A percentile compares a stretch with the other conserved stretches of the same genome.
Evolutionary conservation across 2,329 filamentous ascomycete species (phyloP).

Genomic region (Sporothrix phasma): DNA sequence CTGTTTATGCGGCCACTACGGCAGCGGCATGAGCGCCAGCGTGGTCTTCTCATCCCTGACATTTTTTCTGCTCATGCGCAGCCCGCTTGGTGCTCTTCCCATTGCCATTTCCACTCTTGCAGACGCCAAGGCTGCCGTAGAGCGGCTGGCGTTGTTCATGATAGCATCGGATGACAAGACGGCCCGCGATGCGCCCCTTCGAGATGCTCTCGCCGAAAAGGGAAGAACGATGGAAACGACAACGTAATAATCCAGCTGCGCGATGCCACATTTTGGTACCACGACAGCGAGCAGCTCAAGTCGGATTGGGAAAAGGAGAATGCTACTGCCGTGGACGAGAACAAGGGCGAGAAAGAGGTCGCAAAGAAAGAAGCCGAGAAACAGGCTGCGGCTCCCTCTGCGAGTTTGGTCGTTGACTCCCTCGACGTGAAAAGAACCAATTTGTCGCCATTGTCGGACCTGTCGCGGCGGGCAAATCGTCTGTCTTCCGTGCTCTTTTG

Average conservation of each 20-base stretch:
- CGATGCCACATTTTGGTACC: slow-evolving; percentile 18
- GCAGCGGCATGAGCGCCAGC: slow-evolving; percentile 15
- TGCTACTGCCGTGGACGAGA: background rate
- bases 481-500: slow-evolving; percentile 20
- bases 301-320: background rate
- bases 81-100: slow-evolving; percentile 20
- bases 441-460: slow-evolving; percentile 19
- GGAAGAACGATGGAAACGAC: background rate
- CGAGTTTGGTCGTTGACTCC: background rate
- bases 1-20: slow-evolving; percentile 18
- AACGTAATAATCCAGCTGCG: slow-evolving; percentile 13
- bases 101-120: slow-evolving; percentile 21
- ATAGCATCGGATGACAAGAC: slow-evolving; percentile 14
- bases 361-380: background rate
- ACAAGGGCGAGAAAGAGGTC: background rate
- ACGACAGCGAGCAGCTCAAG: slow-evolving; percentile 16
- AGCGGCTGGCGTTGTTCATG: slow-evolving; percentile 21
- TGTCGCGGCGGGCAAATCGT: slow-evolving; percentile 22
- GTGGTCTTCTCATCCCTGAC: slow-evolving; percentile 20
- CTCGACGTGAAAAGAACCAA: slow-evolving; percentile 13
- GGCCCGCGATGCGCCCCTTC: slow-evolving; percentile 2
- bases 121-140: slow-evolving; percentile 21
- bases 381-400: background rate
- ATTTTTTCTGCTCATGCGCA: slow-evolving; percentile 22
- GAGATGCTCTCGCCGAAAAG: slow-evolving; percentile 3